phyloP scores from a whole-genome alignment of 2,329 filamentous ascomycete species.

The Chrysosporium queenslandicum region DNA sequence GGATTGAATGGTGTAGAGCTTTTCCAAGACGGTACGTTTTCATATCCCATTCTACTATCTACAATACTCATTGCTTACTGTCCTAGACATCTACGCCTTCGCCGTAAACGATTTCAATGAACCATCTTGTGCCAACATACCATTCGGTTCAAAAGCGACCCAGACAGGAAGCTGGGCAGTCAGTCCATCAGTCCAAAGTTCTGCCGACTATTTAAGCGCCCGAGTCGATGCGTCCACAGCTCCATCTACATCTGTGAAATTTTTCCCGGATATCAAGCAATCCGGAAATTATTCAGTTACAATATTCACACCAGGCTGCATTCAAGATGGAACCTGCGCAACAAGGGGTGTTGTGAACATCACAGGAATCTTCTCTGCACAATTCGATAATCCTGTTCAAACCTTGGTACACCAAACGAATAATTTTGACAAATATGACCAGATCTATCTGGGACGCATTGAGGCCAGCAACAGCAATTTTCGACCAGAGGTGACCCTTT shows the following conservation, averaged over 20 bases:
- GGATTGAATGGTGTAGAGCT: constrained; percentile 79
- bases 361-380: constrained; percentile 56
- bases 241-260: constrained; percentile 59
- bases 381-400: constrained; percentile 43
- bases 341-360: constrained; percentile 74
- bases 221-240: constrained; percentile 49
- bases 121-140: constrained; percentile 60
- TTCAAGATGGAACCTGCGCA: constrained; percentile 64
- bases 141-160: constrained; percentile 56
- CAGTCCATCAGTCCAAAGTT: constrained; percentile 57
- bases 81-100: constrained; percentile 64
- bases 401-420: constrained; percentile 78
- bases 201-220: constrained; percentile 63
- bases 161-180: constrained; percentile 64
- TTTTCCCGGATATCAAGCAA: constrained; percentile 73
- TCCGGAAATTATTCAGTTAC: constrained; percentile 87
- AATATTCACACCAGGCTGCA: constrained; percentile 85
- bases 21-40: constrained; percentile 56
- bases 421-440: constrained; percentile 91
- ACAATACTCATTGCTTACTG: constrained; percentile 10
- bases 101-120: constrained; percentile 84
- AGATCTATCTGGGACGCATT: constrained; percentile 75
- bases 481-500: constrained; percentile 68
- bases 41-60: not conserved
- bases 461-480: constrained; percentile 65